Base-by-base conservation (phyloP, 164 flowering plant genomes). In the Nelumbo lutea region DNA sequence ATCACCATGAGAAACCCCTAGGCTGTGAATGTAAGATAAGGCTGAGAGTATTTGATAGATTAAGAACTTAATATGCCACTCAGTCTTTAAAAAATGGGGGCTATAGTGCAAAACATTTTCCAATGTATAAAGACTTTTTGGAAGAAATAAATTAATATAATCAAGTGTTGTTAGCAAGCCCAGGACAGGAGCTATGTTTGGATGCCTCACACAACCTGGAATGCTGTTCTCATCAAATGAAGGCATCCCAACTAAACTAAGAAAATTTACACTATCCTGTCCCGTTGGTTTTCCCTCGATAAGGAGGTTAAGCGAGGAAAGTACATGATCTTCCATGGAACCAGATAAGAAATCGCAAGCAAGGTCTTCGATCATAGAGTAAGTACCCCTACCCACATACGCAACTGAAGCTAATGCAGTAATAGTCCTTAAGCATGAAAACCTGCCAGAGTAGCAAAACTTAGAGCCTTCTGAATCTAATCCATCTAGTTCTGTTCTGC, bases 201-300 rank as follows among this genome's bases (percentile, higher is more conserved):
- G 99, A 82, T 95, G 97, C 86, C 98, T 89, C 69, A 91, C 66
- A 71, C 87, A 82, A 13, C 89, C 91, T 58, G 90, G 91, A 64
- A 83, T 75, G 48, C 55, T 65, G 50, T 68, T 74, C 60, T 87
- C 91, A 61, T 70, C 72, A 72, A 83, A 87, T 55, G 87, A 79
- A 3, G 96, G 96, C 66, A 91, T 45, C 68, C 96, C 98, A 69
- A 95, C 61, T 75, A 89, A 76, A 69, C 75, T 75, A 72, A 90
- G 88, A 78, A 91, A 88, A 73, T 86, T 86, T 41, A 68, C 51
- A 65, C 82, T 72, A 51, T 85, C 89, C 57, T 84, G 72, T 14
- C 86, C 83, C 0, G 89, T 72, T 62, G 90, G 78, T 76, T 86
- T 86, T 68, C 93, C 92, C 70, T 88, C 92, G 61, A 89, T 70